Conservation (phyloP, 2,329 filamentous ascomycete species). For the Sphaerulina musiva region DNA sequence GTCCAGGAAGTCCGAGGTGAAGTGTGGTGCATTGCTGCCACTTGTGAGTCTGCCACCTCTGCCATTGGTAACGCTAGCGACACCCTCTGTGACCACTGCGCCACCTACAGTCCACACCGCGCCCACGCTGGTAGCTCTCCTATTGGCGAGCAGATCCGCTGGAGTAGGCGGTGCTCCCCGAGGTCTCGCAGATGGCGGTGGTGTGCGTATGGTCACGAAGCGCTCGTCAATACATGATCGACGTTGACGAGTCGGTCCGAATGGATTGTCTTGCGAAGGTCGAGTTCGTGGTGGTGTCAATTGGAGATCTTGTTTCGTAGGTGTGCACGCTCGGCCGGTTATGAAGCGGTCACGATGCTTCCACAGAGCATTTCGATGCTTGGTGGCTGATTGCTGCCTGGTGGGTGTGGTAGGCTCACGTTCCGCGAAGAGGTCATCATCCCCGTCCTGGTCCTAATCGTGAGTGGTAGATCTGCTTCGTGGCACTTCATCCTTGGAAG, state of each 20-base stretch:
- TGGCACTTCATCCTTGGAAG: neutral
- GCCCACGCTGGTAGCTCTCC: slow-evolving; percentile 52
- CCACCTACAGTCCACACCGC: slow-evolving; percentile 74
- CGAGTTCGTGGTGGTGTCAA: slow-evolving; percentile 1
- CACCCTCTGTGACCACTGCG: slow-evolving; percentile 37
- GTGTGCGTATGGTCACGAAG: slow-evolving; percentile 20
- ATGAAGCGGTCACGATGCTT: slow-evolving; percentile 53
- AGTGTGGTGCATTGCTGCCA: slow-evolving; percentile 64
- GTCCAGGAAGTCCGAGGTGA: slow-evolving; percentile 52
- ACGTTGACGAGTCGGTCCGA: slow-evolving; percentile 19
- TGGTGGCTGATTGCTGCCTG: slow-evolving; percentile 8
- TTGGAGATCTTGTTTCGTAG: slow-evolving; percentile 23
- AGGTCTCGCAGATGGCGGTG: slow-evolving; percentile 8
- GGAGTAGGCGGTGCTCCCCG: slow-evolving; percentile 1
- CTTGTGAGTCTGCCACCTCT: slow-evolving; percentile 59
- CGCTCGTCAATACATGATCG: slow-evolving; percentile 20
- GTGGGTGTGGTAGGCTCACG: slow-evolving; percentile 1
- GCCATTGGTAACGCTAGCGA: slow-evolving; percentile 49
- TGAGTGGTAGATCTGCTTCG: neutral
- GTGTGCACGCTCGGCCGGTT: slow-evolving; percentile 32
- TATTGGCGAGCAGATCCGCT: slow-evolving; percentile 1
- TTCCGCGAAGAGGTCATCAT: neutral
- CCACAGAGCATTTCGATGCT: slow-evolving; percentile 21
- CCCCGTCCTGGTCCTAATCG: neutral
- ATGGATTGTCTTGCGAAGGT: slow-evolving; percentile 22